Conservation (phyloP, 2,329 filamentous ascomycete species). For the Botrytis paeoniae region DNA sequence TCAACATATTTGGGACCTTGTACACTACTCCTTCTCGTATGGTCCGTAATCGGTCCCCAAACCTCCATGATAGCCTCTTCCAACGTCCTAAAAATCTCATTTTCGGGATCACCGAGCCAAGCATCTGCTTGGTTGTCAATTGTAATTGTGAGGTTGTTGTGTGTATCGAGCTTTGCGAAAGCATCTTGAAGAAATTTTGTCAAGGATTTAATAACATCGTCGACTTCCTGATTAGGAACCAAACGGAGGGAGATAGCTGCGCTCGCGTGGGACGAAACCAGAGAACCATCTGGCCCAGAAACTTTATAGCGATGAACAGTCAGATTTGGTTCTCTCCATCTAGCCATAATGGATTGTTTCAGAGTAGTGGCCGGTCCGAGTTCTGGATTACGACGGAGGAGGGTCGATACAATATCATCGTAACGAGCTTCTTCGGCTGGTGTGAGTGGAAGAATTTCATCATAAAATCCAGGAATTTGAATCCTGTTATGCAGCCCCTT, state of each 20-base stretch:
- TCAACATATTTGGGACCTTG: constrained; percentile 33
- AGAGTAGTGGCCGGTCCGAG: constrained; percentile 62
- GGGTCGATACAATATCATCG: constrained; percentile 74
- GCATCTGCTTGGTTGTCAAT: constrained; percentile 94
- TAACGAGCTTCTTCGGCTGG: constrained; percentile 76
- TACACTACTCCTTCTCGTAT: constrained; percentile 40
- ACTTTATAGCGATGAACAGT: constrained; percentile 93
- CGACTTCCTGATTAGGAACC: constrained; percentile 88
- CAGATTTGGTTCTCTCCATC: constrained; percentile 92
- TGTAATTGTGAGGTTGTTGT: constrained; percentile 75
- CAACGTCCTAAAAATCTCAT: constrained; percentile 85
- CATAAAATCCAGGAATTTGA: constrained; percentile 84
- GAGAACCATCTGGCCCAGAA: constrained; percentile 84
- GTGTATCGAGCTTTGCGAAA: constrained; percentile 72
- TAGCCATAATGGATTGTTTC: constrained; percentile 81
- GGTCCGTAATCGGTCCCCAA: constrained; percentile 62
- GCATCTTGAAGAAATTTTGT: constrained; percentile 64
- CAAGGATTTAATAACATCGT: constrained; percentile 68
- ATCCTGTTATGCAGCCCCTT: constrained; percentile 79
- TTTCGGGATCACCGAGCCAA: constrained; percentile 89
- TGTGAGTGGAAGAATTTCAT: constrained; percentile 73
- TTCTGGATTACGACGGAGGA: constrained; percentile 68
- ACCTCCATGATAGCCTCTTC: constrained; percentile 80
- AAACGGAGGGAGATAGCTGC: constrained; percentile 87
- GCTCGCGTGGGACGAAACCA: constrained; percentile 86